Conservation (phyloP, 2,329 filamentous ascomycete genomes). For the Neoascochyta sp. region DNA sequence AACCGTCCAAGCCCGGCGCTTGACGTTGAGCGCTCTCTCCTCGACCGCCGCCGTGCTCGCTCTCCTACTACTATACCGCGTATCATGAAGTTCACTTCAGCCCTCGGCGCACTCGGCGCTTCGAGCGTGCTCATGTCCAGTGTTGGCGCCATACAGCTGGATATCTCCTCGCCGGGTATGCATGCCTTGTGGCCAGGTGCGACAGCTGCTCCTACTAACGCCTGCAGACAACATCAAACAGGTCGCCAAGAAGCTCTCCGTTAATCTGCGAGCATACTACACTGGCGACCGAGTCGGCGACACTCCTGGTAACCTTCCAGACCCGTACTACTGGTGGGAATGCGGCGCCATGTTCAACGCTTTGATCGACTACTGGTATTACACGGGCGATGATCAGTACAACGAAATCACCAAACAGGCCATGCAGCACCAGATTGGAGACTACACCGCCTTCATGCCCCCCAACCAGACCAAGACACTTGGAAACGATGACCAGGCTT, state of each 20-base stretch:
- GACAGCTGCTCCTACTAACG: constrained; percentile 13
- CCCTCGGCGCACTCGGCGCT: constrained; percentile 30
- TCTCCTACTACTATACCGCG: constrained; percentile 7
- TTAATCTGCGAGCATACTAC: constrained; percentile 62
- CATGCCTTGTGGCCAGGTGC: constrained; percentile 1
- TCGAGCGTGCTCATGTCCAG: constrained; percentile 30
- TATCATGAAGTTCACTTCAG: constrained; percentile 36
- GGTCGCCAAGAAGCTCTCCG: constrained; percentile 59
- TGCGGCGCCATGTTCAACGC: constrained; percentile 41
- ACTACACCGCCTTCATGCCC: constrained; percentile 73
- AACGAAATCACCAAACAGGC: constrained; percentile 47
- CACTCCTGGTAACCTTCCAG: constrained; percentile 55
- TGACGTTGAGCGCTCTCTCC: constrained; percentile 21
- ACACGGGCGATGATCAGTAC: constrained; percentile 40
- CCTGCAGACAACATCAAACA: constrained; percentile 58
- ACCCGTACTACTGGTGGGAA: constrained; percentile 46
- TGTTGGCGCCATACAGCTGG: constrained; percentile 31
- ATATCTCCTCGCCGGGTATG: constrained; percentile 29
- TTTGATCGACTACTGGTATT: constrained; percentile 44
- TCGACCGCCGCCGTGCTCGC: constrained; percentile 6
- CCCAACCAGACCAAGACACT: constrained; percentile 58
- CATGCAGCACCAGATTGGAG: constrained; percentile 70
- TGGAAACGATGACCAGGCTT: constrained; percentile 58
- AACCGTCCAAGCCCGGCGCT: constrained; percentile 20
- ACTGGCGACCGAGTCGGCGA: constrained; percentile 58